Percentiles rank a stretch among this genome's conserved stretches.
Evolutionary conservation across 2,329 filamentous ascomycete species (phyloP).

Genomic region (Neonectria neomacrospora): DNA sequence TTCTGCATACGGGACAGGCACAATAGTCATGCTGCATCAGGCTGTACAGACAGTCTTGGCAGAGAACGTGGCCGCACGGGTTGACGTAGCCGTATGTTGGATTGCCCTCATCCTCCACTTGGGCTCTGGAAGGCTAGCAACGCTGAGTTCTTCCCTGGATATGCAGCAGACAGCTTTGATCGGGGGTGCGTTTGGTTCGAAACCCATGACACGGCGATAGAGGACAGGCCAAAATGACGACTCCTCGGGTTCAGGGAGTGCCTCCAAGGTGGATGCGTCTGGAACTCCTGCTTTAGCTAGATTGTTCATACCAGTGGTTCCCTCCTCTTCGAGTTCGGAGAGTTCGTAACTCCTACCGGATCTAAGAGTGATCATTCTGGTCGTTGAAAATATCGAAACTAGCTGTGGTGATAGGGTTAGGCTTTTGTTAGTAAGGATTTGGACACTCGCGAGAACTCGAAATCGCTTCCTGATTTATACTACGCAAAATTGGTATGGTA

Average conservation of each 20-base stretch:
- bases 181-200: not conserved
- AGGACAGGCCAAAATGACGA: not conserved
- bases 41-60: not conserved
- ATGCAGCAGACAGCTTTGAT: not conserved
- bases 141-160: not conserved
- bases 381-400: too few relatives aligned
- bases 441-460: not conserved
- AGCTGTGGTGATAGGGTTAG: too few relatives aligned
- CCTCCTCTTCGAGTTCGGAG: not conserved
- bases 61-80: not conserved
- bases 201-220: not conserved
- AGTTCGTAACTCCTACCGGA: not conserved
- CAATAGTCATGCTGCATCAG: too few relatives aligned
- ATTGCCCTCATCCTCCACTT: not conserved
- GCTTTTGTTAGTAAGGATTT: not conserved
- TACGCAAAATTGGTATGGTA: not conserved
- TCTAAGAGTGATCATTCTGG: not conserved
- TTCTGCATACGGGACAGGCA: not conserved
- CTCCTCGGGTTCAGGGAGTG: not conserved
- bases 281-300: not conserved
- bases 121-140: not conserved
- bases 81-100: not conserved
- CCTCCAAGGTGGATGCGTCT: not conserved
- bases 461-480: too few relatives aligned
- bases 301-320: not conserved